Evolutionary conservation across 441 rosid species (phyloP), one percentile per base, ranked within the genome.

Genomic region (Gossypium lobatum): DNA sequence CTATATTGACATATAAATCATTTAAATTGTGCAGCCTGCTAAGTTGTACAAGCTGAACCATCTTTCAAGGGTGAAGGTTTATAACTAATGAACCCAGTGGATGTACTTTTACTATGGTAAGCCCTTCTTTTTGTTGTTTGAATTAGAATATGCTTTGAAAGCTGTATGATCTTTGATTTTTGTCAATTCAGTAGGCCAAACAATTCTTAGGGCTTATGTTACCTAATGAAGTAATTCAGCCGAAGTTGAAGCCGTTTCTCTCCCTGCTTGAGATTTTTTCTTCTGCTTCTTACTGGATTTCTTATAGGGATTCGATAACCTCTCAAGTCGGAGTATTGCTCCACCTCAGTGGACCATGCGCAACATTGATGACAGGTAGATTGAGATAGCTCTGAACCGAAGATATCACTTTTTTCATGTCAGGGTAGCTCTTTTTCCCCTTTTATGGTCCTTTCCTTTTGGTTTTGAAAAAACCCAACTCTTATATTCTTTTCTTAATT

Each of bases 301-400:
- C 45, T 78, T 83, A 7, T 74, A 96, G 99, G 99, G 99, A 37
- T 96, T 96, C 86, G 99, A 93, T 81, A 96, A 93, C 87, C 98
- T 96, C 60, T 89, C 96, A 86, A 93, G 88, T 87, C 97, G 92
- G 84, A 90, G 90, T 79, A 97, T 96, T 78, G 88, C 97, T 81
- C 97, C 98, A 45, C 95, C 98, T 34, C 99, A 95, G 70, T 95
- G 99, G 99, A 93, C 99, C 69, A 91, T 95, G 99, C 98, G 97
- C 71, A 96, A 93, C 65, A 82, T 86, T 72, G 96, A 96, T 83
- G 99, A 96, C 80, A 90, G 99, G 99, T 96, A 79, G 10, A 26
- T 16, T n/a, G 62, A 65, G 46, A 13, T 14, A 65, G 37, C 55
- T 65, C 34, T 45, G 18, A 26, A 45, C 57, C 46, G 55, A 23